Evolutionary conservation across 2,329 filamentous ascomycete species (phyloP), one percentile per base, ranked within the genome.

Genomic region (Cadophora malorum): DNA sequence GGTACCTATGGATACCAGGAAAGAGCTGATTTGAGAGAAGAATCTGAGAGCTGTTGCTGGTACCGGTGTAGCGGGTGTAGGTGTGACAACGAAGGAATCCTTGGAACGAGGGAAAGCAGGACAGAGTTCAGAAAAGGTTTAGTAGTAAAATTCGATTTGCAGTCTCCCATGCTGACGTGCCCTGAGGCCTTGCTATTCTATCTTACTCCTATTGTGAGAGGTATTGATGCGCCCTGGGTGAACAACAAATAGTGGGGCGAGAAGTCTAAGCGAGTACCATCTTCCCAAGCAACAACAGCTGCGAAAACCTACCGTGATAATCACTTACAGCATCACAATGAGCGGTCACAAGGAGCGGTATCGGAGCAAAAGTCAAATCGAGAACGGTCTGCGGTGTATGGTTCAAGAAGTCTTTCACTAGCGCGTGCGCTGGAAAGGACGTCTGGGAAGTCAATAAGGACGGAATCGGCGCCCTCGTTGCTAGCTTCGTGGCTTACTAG

Each of bases 81-180:
- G 8, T 41, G 7, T 12, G 41, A 19, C 33, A 19, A n/a, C 14
- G 21, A 59, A 23, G 6, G 12, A 28, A 28, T 41, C 21, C 55
- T 58, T 58, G 55, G 19, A 59, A 59, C 56, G 56, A 45, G 41
- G 41, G 2, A 21, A 59, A 19, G 25, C 25, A 58, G 35, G 23
- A 25, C 41, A 41, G 38, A 41, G 21, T 7, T 38, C 10, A 35
- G 1, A 59, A 9, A 41, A n/a, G 1, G 2, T 14, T 16, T 21
- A 21, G 35, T 12, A 4, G 3, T 45, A 21, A 45, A 28, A 28
- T 28, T 5, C 19, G 38, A 41, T 4, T 41, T 59, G 14, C 19
- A 45, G 6, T 10, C 10, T 0, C 16, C 31, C 21, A 45, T 23
- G 2, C 10, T 49, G 7, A 49, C 45, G 7, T 35, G 1, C n/a